Percentiles rank a stretch among this genome's conserved stretches.
Conservation (phyloP, 306 rosid genomes). For the Castanea sativa region DNA sequence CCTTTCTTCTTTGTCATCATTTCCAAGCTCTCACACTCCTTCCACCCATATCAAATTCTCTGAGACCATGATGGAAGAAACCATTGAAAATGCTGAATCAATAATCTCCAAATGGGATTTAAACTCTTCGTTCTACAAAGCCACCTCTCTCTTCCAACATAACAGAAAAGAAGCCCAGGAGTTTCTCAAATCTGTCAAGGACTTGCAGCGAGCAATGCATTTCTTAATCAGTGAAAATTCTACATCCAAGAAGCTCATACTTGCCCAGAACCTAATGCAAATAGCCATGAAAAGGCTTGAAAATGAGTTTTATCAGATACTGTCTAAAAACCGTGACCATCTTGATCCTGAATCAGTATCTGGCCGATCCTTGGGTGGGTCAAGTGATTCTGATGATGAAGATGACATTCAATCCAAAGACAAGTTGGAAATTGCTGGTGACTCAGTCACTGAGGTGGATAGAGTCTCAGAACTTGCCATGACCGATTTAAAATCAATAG, state of each 20-base stretch:
- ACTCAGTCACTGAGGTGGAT: conserved; percentile 22
- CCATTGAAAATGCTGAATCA: conserved; percentile 24
- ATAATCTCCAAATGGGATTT: conserved; percentile 48
- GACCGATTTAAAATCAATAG: conserved; percentile 48
- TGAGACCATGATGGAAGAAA: conserved; percentile 32
- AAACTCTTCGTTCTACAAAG: conserved; percentile 27
- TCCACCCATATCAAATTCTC: conserved; percentile 7
- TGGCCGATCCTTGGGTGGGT: conserved; percentile 16
- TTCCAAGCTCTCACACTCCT: conserved; percentile 5
- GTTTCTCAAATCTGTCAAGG: conserved; percentile 29
- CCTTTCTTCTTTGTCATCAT: conserved; percentile 14
- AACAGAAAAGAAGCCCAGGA: conserved; percentile 37
- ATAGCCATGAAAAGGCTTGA: conserved; percentile 49
- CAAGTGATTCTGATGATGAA: conserved; percentile 16
- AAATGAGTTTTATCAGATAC: conserved; percentile 39
- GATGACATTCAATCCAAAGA: conserved; percentile 20
- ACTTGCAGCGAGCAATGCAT: conserved; percentile 38
- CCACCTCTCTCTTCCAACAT: conserved; percentile 38
- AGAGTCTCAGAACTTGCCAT: conserved; percentile 28
- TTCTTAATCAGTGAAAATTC: conserved; percentile 20
- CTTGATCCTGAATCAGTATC: conserved; percentile 50
- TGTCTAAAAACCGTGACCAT: conserved; percentile 28
- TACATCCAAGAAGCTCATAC: conserved; percentile 29
- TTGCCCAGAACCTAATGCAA: conserved; percentile 52
- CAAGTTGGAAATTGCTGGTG: conserved; percentile 13